These are phyloP conservation scores for Xylariaceae sp. DNA, from an alignment of 2,329 filamentous ascomycete species.

Conservation along the genomic window DNA sequence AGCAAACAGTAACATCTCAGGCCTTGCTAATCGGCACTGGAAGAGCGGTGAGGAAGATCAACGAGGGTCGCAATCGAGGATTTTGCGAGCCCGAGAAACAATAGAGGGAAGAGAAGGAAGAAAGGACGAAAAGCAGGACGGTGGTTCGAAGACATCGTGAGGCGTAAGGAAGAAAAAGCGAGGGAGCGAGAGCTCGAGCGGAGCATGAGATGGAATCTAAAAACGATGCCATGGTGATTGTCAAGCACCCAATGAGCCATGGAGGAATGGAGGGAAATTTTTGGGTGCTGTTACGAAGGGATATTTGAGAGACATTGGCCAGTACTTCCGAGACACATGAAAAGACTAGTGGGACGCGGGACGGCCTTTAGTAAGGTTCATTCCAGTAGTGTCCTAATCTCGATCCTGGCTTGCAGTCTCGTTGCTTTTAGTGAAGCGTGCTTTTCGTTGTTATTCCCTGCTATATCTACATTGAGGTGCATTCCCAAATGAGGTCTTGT, in stretches of 20 bases:
- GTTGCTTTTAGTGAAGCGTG: not conserved
- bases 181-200: not conserved
- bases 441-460: not conserved
- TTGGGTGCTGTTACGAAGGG: not conserved
- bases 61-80: not conserved
- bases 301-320: conserved; percentile 15
- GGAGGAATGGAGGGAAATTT: conserved; percentile 34
- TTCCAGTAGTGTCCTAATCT: conserved; percentile 6
- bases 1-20: conserved; percentile 11
- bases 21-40: not conserved
- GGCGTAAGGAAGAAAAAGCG: not conserved
- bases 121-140: not conserved
- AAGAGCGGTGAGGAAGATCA: not conserved
- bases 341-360: too few species aligned
- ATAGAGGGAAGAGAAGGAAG: not conserved
- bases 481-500: not conserved
- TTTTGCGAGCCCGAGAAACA: not conserved
- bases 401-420: not conserved
- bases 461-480: not conserved
- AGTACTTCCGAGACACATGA: conserved; percentile 20
- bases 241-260: conserved; percentile 1
- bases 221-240: conserved; percentile 24
- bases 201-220: conserved; percentile 26
- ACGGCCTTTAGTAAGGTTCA: conserved; percentile 1
- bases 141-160: conserved; percentile 8